A percentile compares a stretch with the other conserved stretches of the same genome.
Conservation (phyloP, 108 stramenopile species). For the Cyclotella baltica region DNA sequence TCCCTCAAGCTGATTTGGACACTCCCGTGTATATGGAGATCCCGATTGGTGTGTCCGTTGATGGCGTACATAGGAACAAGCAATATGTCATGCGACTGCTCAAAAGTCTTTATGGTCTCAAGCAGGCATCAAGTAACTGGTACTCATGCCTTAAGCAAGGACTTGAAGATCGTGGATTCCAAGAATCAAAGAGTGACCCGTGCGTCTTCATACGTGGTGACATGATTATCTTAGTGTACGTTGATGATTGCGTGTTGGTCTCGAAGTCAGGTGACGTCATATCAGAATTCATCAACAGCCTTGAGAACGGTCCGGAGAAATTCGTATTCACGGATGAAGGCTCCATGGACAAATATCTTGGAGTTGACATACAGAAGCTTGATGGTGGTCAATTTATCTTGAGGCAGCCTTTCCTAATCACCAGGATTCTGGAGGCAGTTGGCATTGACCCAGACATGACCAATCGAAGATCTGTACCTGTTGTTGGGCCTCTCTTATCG, state of each 20-base stretch:
- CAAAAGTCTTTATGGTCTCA: slow-evolving; percentile 28
- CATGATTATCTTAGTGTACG: slow-evolving; percentile 22
- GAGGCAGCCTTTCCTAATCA: slow-evolving; percentile 30
- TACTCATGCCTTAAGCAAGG: slow-evolving; percentile 2
- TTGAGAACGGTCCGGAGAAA: slow-evolving; percentile 21
- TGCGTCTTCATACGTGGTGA: slow-evolving; percentile 32
- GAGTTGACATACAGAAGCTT: too few species aligned
- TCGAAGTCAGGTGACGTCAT: not conserved
- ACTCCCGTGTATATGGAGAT: slow-evolving; percentile 30
- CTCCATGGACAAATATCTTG: too few species aligned
- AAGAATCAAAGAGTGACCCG: not conserved
- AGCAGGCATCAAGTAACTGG: slow-evolving; percentile 18
- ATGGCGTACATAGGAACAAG: not conserved
- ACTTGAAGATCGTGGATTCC: slow-evolving; percentile 15
- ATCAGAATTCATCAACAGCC: not conserved
- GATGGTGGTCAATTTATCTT: slow-evolving; percentile 37
- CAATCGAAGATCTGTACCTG: slow-evolving; percentile 1
- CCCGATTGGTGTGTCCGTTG: slow-evolving; percentile 10
- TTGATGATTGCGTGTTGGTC: slow-evolving; percentile 37
- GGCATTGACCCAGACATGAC: slow-evolving; percentile 3
- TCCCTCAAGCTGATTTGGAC: slow-evolving; percentile 33
- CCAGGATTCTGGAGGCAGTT: slow-evolving; percentile 10
- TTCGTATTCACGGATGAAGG: too few species aligned
- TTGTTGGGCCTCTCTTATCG: not conserved
- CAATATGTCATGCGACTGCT: not conserved